These are phyloP conservation scores for Tylopilus orsonianus DNA, from an alignment of 1,284 basidiomycete species.

Conservation along the genomic window DNA sequence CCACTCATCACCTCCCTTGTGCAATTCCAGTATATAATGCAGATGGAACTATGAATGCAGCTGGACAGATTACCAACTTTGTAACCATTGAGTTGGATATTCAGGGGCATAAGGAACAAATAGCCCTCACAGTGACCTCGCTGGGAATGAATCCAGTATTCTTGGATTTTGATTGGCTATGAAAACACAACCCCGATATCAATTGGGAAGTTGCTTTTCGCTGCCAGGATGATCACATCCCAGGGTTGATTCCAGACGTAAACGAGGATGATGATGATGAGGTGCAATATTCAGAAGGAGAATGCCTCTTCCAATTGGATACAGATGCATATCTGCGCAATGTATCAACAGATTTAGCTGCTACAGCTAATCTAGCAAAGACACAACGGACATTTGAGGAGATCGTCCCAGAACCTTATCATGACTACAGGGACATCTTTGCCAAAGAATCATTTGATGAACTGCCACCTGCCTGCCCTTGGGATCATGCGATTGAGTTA, in stretches of 20 bases:
- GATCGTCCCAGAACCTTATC: not conserved
- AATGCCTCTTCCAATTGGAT: not conserved
- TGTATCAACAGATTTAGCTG: not conserved
- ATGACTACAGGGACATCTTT: not conserved
- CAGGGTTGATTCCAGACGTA: accelerated
- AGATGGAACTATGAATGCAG: not conserved
- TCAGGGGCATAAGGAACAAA: not conserved
- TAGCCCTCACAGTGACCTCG: not conserved
- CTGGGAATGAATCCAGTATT: not conserved
- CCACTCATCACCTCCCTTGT: not conserved
- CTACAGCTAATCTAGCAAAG: not conserved
- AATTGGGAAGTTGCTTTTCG: not conserved
- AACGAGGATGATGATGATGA: not conserved
- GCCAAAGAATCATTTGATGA: not conserved
- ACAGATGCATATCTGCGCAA: too few relatives aligned
- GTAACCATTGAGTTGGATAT: not conserved
- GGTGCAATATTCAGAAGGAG: not conserved
- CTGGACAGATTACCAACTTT: not conserved
- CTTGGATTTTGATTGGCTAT: not conserved
- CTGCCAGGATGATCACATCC: not conserved
- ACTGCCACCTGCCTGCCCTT: not conserved
- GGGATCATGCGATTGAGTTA: not conserved
- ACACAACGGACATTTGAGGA: not conserved
- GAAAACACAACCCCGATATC: too few relatives aligned
- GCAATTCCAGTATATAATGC: not conserved